These are phyloP conservation scores for Trypanosoma grayi DNA, from an alignment of 208 protist genomes.

Conservation along the genomic window DNA sequence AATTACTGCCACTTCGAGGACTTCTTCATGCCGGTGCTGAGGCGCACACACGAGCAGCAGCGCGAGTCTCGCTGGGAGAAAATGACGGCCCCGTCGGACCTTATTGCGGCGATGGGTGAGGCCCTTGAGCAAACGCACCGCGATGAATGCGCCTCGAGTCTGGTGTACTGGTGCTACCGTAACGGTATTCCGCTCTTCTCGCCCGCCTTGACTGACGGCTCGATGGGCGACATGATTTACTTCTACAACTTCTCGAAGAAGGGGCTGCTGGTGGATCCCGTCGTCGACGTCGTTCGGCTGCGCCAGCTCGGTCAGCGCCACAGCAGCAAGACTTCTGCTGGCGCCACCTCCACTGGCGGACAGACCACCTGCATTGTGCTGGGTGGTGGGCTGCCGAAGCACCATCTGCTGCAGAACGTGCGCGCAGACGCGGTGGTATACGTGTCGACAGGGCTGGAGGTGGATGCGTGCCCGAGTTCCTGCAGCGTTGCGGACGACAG, in stretches of 20 bases:
- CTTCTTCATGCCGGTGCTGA: slow-evolving; percentile 98
- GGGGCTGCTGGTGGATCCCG: slow-evolving; percentile 96
- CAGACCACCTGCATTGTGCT: slow-evolving; percentile 71
- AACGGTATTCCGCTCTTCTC: slow-evolving; percentile 99
- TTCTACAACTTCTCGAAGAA: slow-evolving; percentile 98
- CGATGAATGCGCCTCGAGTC: slow-evolving; percentile 93
- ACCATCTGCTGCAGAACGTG: slow-evolving; percentile 74
- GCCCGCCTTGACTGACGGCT: slow-evolving; percentile 99
- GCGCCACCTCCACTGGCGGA: not conserved
- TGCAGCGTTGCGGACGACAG: slow-evolving; percentile 67
- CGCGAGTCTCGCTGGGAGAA: slow-evolving; percentile 51
- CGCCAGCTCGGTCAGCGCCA: slow-evolving; percentile 19
- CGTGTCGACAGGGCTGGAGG: slow-evolving; percentile 80
- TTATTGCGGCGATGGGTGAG: slow-evolving; percentile 97
- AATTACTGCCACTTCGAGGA: slow-evolving; percentile 99
- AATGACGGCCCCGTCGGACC: slow-evolving; percentile 93
- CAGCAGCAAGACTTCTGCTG: not conserved
- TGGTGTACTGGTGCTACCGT: slow-evolving; percentile 98
- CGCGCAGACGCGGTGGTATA: slow-evolving; percentile 60
- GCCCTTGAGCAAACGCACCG: slow-evolving; percentile 57
- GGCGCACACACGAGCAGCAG: slow-evolving; percentile 92
- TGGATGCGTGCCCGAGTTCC: slow-evolving; percentile 83
- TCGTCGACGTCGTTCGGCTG: slow-evolving; percentile 80
- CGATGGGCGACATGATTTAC: slow-evolving; percentile 99
- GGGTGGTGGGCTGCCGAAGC: slow-evolving; percentile 81